A percentile compares a stretch with the other conserved stretches of the same genome.
Evolutionary conservation across 176 grass and related monocot species (phyloP).

Genomic region (Phoenix roebelenii): DNA sequence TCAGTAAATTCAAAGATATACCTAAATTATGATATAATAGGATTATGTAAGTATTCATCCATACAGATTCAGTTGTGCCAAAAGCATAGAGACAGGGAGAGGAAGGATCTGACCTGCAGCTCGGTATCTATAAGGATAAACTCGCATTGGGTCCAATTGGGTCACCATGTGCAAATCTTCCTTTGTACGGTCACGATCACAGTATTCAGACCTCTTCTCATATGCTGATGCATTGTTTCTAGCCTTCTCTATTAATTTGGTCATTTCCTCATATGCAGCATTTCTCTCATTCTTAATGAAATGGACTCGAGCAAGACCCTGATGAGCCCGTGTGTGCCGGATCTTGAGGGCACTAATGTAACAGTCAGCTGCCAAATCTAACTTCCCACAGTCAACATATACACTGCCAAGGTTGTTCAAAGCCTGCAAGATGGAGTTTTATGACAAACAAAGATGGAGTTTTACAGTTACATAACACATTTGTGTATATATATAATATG

Average conservation of each 20-base stretch:
- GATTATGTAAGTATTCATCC: no score
- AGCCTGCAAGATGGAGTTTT: constrained; percentile 35
- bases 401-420: constrained; percentile 95
- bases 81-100: constrained; percentile 2
- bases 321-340: constrained; percentile 85
- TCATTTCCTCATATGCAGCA: constrained; percentile 87
- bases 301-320: constrained; percentile 85
- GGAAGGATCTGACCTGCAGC: constrained; percentile 74
- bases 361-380: constrained; percentile 81
- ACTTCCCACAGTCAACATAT: constrained; percentile 85
- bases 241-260: constrained; percentile 72
- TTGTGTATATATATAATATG: no score
- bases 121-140: constrained; percentile 89
- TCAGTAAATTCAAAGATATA: no score
- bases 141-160: constrained; percentile 67
- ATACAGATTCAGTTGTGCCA: background rate
- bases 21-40: no score
- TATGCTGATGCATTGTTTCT: constrained; percentile 88
- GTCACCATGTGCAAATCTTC: constrained; percentile 74
- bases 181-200: constrained; percentile 64
- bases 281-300: constrained; percentile 67
- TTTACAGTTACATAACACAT: no score
- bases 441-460: no score
- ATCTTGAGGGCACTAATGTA: constrained; percentile 89
- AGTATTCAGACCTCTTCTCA: constrained; percentile 91